Percentiles rank a stretch among this genome's conserved stretches.
Conservation (phyloP, 768 basidiomycete genomes). For the Boletus reticulatus region DNA sequence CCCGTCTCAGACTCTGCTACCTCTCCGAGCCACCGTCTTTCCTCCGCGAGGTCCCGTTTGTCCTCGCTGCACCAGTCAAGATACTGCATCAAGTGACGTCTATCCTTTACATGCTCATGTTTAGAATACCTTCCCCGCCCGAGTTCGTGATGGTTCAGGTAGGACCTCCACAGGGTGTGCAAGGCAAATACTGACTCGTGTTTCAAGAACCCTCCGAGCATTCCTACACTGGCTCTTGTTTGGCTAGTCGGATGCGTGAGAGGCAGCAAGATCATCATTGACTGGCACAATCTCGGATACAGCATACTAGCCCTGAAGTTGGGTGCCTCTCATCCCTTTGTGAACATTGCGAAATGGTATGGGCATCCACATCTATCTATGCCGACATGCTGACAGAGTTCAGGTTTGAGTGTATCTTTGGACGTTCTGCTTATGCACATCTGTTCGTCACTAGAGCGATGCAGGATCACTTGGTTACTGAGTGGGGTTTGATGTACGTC, state of each 20-base stretch:
- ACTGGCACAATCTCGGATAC: constrained; percentile 99
- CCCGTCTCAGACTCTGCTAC: constrained; percentile 63
- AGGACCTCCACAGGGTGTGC: constrained; percentile 19
- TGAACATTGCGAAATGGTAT: constrained; percentile 75
- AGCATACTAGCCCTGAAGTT: constrained; percentile 85
- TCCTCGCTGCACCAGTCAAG: constrained; percentile 79
- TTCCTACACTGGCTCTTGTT: constrained; percentile 87
- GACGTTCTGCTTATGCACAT: constrained; percentile 80
- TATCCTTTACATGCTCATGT: constrained; percentile 61
- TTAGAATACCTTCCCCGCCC: constrained; percentile 62
- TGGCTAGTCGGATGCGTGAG: constrained; percentile 66
- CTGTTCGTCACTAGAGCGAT: constrained; percentile 92
- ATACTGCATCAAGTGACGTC: constrained; percentile 64
- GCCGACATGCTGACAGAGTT: constrained; percentile 3
- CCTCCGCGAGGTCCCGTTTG: constrained; percentile 56
- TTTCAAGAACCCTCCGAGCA: constrained; percentile 89
- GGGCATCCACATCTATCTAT: background rate
- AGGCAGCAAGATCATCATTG: constrained; percentile 88
- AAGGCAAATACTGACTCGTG: background rate
- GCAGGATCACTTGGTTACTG: constrained; percentile 61
- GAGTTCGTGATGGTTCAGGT: constrained; percentile 92
- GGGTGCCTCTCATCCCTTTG: constrained; percentile 65
- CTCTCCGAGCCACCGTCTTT: constrained; percentile 61
- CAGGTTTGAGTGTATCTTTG: constrained; percentile 86
- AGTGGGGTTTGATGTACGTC: constrained; percentile 78